These are phyloP conservation scores for Scleroderma bovista DNA, from an alignment of 768 basidiomycete species.

Conservation along the genomic window DNA sequence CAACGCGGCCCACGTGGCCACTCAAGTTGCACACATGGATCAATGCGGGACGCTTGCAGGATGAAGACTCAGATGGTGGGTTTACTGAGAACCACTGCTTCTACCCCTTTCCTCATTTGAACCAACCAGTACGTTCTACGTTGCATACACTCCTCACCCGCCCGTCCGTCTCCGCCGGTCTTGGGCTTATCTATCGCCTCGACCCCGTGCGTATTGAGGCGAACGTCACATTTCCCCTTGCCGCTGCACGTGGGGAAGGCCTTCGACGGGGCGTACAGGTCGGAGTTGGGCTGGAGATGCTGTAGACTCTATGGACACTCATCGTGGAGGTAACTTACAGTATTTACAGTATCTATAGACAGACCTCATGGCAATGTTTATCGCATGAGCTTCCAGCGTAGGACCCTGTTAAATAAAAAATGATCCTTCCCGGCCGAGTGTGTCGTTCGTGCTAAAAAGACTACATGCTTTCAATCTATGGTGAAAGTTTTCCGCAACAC, in stretches of 20 bases:
- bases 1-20: conserved; percentile 75
- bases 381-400: background rate
- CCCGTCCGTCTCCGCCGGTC: conserved; percentile 70
- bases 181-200: conserved; percentile 80
- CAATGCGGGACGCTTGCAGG: conserved; percentile 58
- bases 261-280: conserved; percentile 68
- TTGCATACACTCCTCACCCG: conserved; percentile 12
- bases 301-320: conserved; percentile 34
- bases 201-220: conserved; percentile 83
- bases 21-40: conserved; percentile 75
- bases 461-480: too few relatives aligned
- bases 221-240: conserved; percentile 82
- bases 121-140: conserved; percentile 5
- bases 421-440: too few relatives aligned
- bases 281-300: conserved; percentile 76
- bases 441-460: too few relatives aligned
- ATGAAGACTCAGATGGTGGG: background rate
- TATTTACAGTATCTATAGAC: background rate
- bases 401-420: too few relatives aligned
- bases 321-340: background rate
- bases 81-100: conserved; percentile 37
- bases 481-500: too few relatives aligned
- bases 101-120: background rate
- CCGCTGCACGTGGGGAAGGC: conserved; percentile 62
- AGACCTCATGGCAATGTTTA: background rate